Evolutionary conservation across 1,284 basidiomycete species (phyloP).

Genomic region (Rhodotorula sp.): DNA sequence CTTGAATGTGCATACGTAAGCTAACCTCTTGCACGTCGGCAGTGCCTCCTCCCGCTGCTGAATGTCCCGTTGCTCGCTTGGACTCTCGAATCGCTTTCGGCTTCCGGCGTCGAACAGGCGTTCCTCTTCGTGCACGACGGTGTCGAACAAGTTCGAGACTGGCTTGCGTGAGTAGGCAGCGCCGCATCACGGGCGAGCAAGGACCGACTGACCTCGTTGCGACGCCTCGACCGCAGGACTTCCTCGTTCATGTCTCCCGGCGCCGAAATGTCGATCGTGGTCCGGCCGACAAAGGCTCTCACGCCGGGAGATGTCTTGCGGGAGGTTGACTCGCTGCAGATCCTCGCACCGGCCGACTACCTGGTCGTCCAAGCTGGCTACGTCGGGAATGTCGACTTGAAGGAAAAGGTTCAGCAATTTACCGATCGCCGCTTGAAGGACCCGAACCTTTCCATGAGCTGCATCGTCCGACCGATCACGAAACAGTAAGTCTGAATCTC

Average conservation of each 20-base stretch:
- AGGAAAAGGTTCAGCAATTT: constrained; percentile 72
- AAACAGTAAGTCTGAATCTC: constrained; percentile 14
- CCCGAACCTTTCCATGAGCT: constrained; percentile 42
- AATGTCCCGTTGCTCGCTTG: constrained; percentile 90
- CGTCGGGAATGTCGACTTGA: constrained; percentile 87
- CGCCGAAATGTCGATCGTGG: constrained; percentile 31
- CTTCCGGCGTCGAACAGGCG: constrained; percentile 91
- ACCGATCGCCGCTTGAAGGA: constrained; percentile 31
- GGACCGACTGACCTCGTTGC: constrained; percentile 2
- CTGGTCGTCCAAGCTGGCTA: constrained; percentile 91
- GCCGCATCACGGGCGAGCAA: neutral
- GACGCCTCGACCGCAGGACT: constrained; percentile 4
- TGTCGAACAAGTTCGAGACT: constrained; percentile 74
- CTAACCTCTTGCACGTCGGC: constrained; percentile 13
- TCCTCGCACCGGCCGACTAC: constrained; percentile 79
- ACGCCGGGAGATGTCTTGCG: constrained; percentile 94
- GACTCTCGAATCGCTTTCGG: constrained; percentile 89
- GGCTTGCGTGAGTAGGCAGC: constrained; percentile 63
- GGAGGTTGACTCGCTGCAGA: constrained; percentile 82
- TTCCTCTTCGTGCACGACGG: constrained; percentile 87
- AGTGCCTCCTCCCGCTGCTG: constrained; percentile 91
- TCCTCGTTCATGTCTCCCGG: constrained; percentile 9
- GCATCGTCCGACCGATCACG: constrained; percentile 37
- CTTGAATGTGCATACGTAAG: neutral
- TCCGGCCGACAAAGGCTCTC: constrained; percentile 60